Base-by-base conservation (phyloP, 2,329 filamentous ascomycete genomes). In the Xylaria arbuscula region DNA sequence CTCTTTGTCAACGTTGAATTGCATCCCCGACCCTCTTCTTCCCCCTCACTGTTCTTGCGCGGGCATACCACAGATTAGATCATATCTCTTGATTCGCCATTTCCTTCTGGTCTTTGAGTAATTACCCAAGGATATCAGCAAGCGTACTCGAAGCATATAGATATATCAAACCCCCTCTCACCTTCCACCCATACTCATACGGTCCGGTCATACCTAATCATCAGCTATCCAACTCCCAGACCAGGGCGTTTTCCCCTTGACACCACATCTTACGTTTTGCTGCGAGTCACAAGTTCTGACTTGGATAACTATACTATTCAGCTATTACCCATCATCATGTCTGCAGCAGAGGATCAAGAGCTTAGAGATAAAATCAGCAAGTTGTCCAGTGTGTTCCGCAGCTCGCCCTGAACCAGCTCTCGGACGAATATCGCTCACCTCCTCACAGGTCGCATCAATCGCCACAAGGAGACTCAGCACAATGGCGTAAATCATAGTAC, bases 371-470 rank as follows among this genome's bases (percentile, higher is more conserved):
- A 82, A 72, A 89, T 89, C 76, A 80, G 83, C 74, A 82, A 82
- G 50, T 77, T 87, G 61, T 83, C 86, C 66, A 83, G 85, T 85
- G 78, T 53, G 80, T 77, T 54, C 62, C 64, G 51, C 32, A 40
- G 53, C 51, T 32, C 24, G 13, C 38, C 24, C 24, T 62, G 13
- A 54, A 55, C 32, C 32, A 45, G 6, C 5, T 57, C 6, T 42
- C 10, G 1, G 48, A 38, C 51, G 4, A 15, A 55, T 56, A n/a
- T 47, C 55, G 42, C 70, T 75, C 71, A 80, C 62, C 77, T 68
- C 71, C 70, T 67, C 5, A 10, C 72, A 93, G 92, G 91, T 73
- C 90, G 92, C 80, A 95, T 96, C 77, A 94, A 94, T 78, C 88
- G 90, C 61, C 90, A 92, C 82, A 94, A 92, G 34, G 68, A 68